These are phyloP conservation scores for Neopestalotiopsis clavispora DNA, from an alignment of 2,329 filamentous ascomycete species.

Conservation along the genomic window DNA sequence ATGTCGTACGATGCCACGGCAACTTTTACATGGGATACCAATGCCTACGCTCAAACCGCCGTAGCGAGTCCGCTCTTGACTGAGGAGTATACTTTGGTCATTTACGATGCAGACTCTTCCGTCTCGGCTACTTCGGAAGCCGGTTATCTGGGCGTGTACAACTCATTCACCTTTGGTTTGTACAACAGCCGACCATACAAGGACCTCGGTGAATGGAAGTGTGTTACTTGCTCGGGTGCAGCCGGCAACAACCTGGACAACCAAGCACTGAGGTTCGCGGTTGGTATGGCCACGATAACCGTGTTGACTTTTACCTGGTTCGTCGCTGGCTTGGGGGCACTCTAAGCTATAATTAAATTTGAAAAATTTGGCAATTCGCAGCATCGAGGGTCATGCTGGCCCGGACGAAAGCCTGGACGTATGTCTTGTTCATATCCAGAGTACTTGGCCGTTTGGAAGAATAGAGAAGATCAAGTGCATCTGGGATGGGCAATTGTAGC, in stretches of 20 bases:
- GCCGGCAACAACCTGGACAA: slow-evolving; percentile 52
- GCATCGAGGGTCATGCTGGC: background rate
- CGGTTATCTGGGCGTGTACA: slow-evolving; percentile 59
- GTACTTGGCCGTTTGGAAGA: background rate
- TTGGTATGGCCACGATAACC: slow-evolving; percentile 60
- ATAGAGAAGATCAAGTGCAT: background rate
- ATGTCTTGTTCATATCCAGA: background rate
- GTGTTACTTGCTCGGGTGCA: slow-evolving; percentile 60
- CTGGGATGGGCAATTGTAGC: background rate
- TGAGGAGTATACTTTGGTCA: slow-evolving; percentile 64
- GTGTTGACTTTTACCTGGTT: slow-evolving; percentile 69
- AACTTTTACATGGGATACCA: slow-evolving; percentile 64
- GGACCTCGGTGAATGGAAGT: slow-evolving; percentile 57
- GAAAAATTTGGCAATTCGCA: background rate
- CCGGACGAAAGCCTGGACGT: background rate
- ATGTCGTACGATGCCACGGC: slow-evolving; percentile 61
- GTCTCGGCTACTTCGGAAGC: slow-evolving; percentile 55
- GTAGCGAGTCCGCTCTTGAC: slow-evolving; percentile 53
- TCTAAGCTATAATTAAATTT: slow-evolving; percentile 26
- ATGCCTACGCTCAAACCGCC: slow-evolving; percentile 50
- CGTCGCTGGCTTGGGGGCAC: slow-evolving; percentile 54
- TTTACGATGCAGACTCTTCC: slow-evolving; percentile 62
- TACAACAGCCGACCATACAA: slow-evolving; percentile 59
- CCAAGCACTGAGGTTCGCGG: slow-evolving; percentile 53
- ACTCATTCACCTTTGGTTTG: slow-evolving; percentile 60